phyloP scores from a whole-genome alignment of 2,329 filamentous ascomycete genomes.

The Colletotrichum sp. region DNA sequence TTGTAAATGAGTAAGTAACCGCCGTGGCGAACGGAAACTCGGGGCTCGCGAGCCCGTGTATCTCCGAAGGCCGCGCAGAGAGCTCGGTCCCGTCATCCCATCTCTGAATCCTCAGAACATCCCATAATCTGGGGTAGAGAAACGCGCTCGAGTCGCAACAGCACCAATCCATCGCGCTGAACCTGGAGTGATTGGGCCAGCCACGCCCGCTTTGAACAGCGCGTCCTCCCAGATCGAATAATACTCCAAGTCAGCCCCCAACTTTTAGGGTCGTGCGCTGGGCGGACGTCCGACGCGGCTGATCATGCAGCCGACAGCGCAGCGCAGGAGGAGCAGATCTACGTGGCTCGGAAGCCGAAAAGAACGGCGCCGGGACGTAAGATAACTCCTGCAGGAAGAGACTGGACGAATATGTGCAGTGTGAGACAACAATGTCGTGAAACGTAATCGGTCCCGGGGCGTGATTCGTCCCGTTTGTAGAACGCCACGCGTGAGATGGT shows the following conservation, averaged over 20 bases:
- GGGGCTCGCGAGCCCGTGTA: neutral
- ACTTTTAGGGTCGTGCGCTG: neutral
- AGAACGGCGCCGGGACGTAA: neutral
- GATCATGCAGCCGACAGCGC: neutral
- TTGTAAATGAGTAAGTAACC: neutral
- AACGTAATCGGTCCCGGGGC: neutral
- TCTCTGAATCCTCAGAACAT: neutral
- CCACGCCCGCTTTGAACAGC: neutral
- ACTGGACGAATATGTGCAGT: neutral
- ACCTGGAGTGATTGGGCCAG: neutral
- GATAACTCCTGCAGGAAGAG: no score
- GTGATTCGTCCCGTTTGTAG: neutral
- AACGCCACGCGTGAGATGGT: neutral
- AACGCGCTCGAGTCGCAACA: neutral
- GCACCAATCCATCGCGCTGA: neutral
- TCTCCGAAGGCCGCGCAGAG: neutral
- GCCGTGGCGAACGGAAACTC: neutral
- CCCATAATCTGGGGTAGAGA: neutral
- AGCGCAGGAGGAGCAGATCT: neutral
- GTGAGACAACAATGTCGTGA: neutral
- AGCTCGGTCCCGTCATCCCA: neutral
- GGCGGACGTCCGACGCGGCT: constrained; percentile 11
- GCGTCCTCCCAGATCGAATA: neutral
- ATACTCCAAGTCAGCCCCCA: neutral
- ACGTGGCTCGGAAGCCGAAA: neutral